Evolutionary conservation across 768 basidiomycete genomes (phyloP).

Genomic region (Chalciporus pseudorubinellus): DNA sequence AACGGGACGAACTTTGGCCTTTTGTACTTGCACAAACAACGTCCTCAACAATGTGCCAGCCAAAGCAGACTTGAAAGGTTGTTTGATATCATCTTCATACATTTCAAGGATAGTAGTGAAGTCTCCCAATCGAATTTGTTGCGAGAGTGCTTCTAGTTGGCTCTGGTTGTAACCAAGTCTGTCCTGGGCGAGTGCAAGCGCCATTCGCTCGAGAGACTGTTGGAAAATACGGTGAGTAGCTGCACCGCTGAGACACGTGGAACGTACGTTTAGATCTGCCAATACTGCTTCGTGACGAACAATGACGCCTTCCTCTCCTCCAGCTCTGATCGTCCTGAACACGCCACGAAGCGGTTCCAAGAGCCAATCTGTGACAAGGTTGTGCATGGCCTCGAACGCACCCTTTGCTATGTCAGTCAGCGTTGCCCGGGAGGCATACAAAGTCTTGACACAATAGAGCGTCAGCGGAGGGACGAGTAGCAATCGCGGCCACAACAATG

Average conservation of each 20-base stretch:
- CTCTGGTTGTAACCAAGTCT: slow-evolving; percentile 61
- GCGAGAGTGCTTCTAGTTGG: slow-evolving; percentile 65
- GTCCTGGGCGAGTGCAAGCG: slow-evolving; percentile 79
- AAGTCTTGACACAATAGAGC: slow-evolving; percentile 46
- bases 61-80: slow-evolving; percentile 78
- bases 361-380: slow-evolving; percentile 82
- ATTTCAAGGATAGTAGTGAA: slow-evolving; percentile 82
- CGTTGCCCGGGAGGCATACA: slow-evolving; percentile 60
- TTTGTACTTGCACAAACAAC: slow-evolving; percentile 90
- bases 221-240: neutral
- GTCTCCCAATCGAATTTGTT: slow-evolving; percentile 73
- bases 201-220: slow-evolving; percentile 92
- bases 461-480: slow-evolving; percentile 71
- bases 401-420: slow-evolving; percentile 57
- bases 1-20: slow-evolving; percentile 68
- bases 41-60: slow-evolving; percentile 79
- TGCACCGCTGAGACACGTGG: neutral
- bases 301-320: slow-evolving; percentile 72
- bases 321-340: slow-evolving; percentile 76
- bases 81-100: slow-evolving; percentile 90
- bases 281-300: slow-evolving; percentile 78
- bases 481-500: slow-evolving; percentile 78
- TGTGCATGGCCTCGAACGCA: slow-evolving; percentile 59
- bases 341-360: slow-evolving; percentile 84
- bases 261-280: slow-evolving; percentile 77